phyloP scores from a whole-genome alignment of 2,329 filamentous ascomycete genomes.

The Aspergillus pseudoviridinutans region DNA sequence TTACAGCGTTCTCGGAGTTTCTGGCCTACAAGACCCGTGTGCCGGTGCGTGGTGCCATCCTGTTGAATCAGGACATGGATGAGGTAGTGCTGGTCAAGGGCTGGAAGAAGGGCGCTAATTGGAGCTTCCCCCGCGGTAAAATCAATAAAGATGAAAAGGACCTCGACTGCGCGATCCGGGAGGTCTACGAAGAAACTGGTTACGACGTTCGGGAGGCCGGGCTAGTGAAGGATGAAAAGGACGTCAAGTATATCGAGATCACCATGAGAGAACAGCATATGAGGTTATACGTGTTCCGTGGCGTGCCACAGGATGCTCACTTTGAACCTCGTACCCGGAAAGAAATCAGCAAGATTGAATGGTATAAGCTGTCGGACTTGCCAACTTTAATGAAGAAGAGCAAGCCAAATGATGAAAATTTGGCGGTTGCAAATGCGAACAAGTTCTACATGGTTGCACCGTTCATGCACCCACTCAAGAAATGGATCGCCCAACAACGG shows the following conservation, averaged over 20 bases:
- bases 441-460: slow-evolving; percentile 99
- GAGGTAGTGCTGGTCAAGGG: slow-evolving; percentile 90
- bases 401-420: slow-evolving; percentile 61
- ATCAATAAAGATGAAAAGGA: slow-evolving; percentile 98
- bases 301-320: slow-evolving; percentile 77
- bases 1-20: slow-evolving; percentile 85
- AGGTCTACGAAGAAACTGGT: slow-evolving; percentile 95
- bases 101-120: slow-evolving; percentile 94
- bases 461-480: slow-evolving; percentile 78
- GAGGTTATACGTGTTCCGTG: slow-evolving; percentile 84
- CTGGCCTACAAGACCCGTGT: slow-evolving; percentile 91
- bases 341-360: slow-evolving; percentile 95
- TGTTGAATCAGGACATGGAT: slow-evolving; percentile 93
- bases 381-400: slow-evolving; percentile 69
- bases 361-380: slow-evolving; percentile 87
- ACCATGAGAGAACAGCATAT: slow-evolving; percentile 92
- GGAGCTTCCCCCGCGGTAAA: slow-evolving; percentile 95
- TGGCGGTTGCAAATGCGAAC: slow-evolving; percentile 61
- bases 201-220: slow-evolving; percentile 75
- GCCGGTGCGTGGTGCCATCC: slow-evolving; percentile 87
- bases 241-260: slow-evolving; percentile 79
- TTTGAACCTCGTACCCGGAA: slow-evolving; percentile 92
- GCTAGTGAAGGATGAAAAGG: slow-evolving; percentile 66
- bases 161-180: slow-evolving; percentile 85
- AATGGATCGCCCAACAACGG: slow-evolving; percentile 84